Evolutionary conservation across 148 eudicot species (phyloP).

Genomic region (Nepenthes gracilis): DNA sequence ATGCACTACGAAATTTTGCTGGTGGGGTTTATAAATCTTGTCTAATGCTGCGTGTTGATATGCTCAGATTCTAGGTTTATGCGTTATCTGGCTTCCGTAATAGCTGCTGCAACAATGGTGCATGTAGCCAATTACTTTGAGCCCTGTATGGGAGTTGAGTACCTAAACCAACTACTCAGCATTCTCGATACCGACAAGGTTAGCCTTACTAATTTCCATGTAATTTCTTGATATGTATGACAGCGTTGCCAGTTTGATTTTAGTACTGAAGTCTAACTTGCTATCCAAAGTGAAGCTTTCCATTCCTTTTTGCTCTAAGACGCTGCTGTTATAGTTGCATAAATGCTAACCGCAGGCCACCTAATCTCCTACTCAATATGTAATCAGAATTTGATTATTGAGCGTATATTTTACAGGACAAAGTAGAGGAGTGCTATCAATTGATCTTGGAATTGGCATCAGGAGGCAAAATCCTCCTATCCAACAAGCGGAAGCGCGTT

Average conservation of each 20-base stretch:
- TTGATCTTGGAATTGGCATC: constrained; percentile 32
- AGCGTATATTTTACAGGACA: constrained; percentile 26
- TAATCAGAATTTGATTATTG: neutral
- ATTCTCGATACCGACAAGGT: constrained; percentile 50
- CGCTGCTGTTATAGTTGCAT: neutral
- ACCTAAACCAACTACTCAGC: constrained; percentile 36
- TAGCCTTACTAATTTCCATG: neutral
- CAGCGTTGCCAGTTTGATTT: neutral
- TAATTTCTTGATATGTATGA: neutral
- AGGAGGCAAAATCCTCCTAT: constrained; percentile 13
- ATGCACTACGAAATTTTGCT: neutral
- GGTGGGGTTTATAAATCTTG: neutral
- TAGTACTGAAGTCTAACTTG: neutral
- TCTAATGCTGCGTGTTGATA: neutral
- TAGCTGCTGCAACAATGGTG: constrained; percentile 67
- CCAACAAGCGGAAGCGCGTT: constrained; percentile 41
- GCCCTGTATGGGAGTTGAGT: constrained; percentile 33
- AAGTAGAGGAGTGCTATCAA: constrained; percentile 42
- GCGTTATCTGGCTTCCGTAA: constrained; percentile 48
- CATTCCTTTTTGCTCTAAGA: neutral
- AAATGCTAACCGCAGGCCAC: neutral
- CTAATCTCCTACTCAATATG: neutral
- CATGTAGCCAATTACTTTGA: constrained; percentile 31
- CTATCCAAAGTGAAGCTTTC: neutral
- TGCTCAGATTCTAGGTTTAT: constrained; percentile 44